Conservation (phyloP, 768 basidiomycete genomes). For the Peribolospora baueri region DNA sequence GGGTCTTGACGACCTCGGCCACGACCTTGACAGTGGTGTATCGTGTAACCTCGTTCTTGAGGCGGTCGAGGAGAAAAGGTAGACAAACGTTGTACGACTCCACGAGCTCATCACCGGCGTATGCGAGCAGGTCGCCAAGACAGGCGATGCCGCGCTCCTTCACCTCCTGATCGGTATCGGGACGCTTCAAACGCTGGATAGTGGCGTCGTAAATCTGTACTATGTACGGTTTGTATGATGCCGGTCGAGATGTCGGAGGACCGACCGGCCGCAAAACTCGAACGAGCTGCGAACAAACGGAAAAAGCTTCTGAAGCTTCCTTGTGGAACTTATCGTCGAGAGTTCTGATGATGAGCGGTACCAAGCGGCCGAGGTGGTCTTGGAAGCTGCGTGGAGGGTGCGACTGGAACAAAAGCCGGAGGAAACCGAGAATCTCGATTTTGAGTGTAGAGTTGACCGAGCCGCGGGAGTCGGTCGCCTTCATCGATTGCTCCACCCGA, state of each 20-base stretch:
- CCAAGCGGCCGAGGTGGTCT: conserved; percentile 37
- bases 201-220: conserved; percentile 53
- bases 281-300: conserved; percentile 59
- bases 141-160: conserved; percentile 55
- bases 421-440: conserved; percentile 60
- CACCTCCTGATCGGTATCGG: conserved; percentile 81
- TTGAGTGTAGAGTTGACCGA: conserved; percentile 63
- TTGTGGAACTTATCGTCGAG: conserved; percentile 66
- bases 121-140: conserved; percentile 67
- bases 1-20: conserved; percentile 27
- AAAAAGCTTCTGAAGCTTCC: conserved; percentile 67
- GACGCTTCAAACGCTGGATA: conserved; percentile 38
- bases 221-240: conserved; percentile 18
- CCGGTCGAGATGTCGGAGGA: conserved; percentile 8
- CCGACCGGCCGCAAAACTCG: conserved; percentile 43
- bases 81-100: conserved; percentile 1
- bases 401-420: conserved; percentile 54
- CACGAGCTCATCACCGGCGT: conserved; percentile 36
- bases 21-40: conserved; percentile 41
- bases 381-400: conserved; percentile 37
- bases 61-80: conserved; percentile 11
- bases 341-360: conserved; percentile 47
- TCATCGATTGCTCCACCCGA: conserved; percentile 14
- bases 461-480: conserved; percentile 11
- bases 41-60: conserved; percentile 21